Percentiles rank a stretch among this genome's conserved stretches.
These are phyloP conservation scores for Malus fusca DNA, from an alignment of 306 rosid species.

Conservation along the genomic window DNA sequence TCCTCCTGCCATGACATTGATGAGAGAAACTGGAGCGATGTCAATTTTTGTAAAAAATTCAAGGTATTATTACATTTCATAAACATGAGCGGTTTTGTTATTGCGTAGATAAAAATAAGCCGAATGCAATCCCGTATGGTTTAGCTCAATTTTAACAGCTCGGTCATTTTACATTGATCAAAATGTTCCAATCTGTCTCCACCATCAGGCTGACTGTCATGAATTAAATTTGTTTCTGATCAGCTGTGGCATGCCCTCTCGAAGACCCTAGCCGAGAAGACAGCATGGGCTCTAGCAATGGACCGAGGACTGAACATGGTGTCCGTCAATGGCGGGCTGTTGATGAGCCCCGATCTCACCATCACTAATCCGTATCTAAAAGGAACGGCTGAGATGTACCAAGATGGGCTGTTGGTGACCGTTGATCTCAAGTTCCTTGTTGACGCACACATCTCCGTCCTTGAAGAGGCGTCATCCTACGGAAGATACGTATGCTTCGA, in stretches of 20 bases:
- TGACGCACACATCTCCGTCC: constrained; percentile 25
- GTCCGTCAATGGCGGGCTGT: constrained; percentile 26
- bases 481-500: constrained; percentile 34
- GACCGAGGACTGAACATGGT: constrained; percentile 36
- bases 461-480: constrained; percentile 27
- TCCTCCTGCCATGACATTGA: constrained; percentile 6
- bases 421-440: constrained; percentile 25
- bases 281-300: constrained; percentile 34
- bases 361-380: constrained; percentile 24
- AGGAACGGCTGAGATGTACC: constrained; percentile 38
- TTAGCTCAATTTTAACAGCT: too few relatives aligned
- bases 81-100: not conserved
- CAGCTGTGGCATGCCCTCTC: constrained; percentile 38
- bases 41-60: constrained; percentile 25
- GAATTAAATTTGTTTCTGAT: not conserved
- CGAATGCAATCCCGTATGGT: too few relatives aligned
- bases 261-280: constrained; percentile 24
- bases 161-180: too few relatives aligned
- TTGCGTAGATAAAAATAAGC: not conserved
- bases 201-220: too few relatives aligned
- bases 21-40: constrained; percentile 31
- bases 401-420: constrained; percentile 28
- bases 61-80: constrained; percentile 5
- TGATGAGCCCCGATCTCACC: constrained; percentile 19
- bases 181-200: too few relatives aligned